Percentiles rank a stretch among this genome's conserved stretches.
phyloP scores from a whole-genome alignment of 2,329 filamentous ascomycete species.

The Pseudogymnoascus sp. region DNA sequence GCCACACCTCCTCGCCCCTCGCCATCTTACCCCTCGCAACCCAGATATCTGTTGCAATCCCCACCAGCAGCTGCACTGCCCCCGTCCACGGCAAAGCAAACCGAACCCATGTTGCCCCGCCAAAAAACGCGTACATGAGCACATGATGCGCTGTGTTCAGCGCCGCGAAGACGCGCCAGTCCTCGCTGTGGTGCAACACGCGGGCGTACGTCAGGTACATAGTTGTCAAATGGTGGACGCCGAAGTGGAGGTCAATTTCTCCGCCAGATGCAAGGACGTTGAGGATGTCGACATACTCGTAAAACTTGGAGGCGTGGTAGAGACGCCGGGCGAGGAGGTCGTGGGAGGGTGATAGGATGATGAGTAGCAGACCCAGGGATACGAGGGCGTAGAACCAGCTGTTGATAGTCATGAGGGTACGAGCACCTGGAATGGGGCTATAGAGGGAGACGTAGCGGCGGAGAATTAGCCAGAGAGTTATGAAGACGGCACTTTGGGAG shows the following conservation, averaged over 20 bases:
- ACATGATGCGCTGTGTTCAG: constrained; percentile 25
- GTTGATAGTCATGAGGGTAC: neutral
- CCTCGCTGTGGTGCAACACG: constrained; percentile 17
- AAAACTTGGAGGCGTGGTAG: constrained; percentile 27
- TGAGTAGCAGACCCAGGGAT: neutral
- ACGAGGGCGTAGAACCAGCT: neutral
- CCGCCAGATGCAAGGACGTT: constrained; percentile 24
- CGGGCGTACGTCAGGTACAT: constrained; percentile 26
- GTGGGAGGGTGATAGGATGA: constrained; percentile 10
- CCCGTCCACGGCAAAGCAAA: constrained; percentile 20
- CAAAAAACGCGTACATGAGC: constrained; percentile 28
- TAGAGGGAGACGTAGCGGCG: neutral
- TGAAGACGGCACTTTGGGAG: neutral
- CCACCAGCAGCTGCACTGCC: constrained; percentile 16
- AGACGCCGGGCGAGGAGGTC: constrained; percentile 10
- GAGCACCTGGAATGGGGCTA: neutral
- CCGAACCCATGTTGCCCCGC: constrained; percentile 14
- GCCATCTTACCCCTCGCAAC: neutral
- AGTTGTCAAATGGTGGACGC: constrained; percentile 27
- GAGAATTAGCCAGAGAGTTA: neutral
- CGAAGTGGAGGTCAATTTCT: constrained; percentile 23
- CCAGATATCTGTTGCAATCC: constrained; percentile 17
- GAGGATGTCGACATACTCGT: constrained; percentile 28
- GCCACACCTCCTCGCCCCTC: neutral
- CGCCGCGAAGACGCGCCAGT: constrained; percentile 24